Evolutionary conservation across 2,329 filamentous ascomycete genomes (phyloP).

Genomic region (Ophiosphaerella herpotricha): DNA sequence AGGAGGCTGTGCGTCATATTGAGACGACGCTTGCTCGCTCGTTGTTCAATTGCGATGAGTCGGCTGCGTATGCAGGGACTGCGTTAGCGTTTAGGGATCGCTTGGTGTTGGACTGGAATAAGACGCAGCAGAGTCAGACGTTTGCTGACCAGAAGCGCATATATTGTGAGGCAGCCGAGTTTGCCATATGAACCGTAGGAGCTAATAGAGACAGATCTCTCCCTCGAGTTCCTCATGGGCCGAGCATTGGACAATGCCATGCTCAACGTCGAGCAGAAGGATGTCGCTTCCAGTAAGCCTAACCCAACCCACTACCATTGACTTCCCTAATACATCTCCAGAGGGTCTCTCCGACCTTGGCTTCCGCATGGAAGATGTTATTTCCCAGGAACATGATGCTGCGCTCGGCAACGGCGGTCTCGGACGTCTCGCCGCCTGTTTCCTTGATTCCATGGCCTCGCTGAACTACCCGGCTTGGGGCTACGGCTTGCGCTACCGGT

Average conservation of each 20-base stretch:
- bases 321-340: constrained; percentile 46
- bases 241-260: constrained; percentile 97
- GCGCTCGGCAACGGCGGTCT: constrained; percentile 95
- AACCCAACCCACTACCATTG: background rate
- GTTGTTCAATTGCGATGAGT: constrained; percentile 97
- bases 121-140: constrained; percentile 94
- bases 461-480: constrained; percentile 97
- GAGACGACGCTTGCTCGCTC: constrained; percentile 95
- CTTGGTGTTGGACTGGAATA: constrained; percentile 95
- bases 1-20: constrained; percentile 88
- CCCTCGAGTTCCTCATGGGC: constrained; percentile 97
- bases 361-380: constrained; percentile 95
- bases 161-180: constrained; percentile 67
- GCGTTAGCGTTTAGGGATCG: constrained; percentile 91
- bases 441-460: constrained; percentile 93
- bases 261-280: constrained; percentile 91
- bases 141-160: constrained; percentile 88
- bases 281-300: constrained; percentile 74
- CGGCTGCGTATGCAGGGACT: constrained; percentile 87
- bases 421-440: constrained; percentile 91
- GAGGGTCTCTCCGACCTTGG: constrained; percentile 86
- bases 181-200: background rate
- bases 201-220: constrained; percentile 66
- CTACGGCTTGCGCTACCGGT: constrained; percentile 92
- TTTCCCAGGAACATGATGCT: constrained; percentile 93